These are phyloP conservation scores for Aureobasidium sp. DNA, from an alignment of 2,329 filamentous ascomycete genomes.

Conservation along the genomic window DNA sequence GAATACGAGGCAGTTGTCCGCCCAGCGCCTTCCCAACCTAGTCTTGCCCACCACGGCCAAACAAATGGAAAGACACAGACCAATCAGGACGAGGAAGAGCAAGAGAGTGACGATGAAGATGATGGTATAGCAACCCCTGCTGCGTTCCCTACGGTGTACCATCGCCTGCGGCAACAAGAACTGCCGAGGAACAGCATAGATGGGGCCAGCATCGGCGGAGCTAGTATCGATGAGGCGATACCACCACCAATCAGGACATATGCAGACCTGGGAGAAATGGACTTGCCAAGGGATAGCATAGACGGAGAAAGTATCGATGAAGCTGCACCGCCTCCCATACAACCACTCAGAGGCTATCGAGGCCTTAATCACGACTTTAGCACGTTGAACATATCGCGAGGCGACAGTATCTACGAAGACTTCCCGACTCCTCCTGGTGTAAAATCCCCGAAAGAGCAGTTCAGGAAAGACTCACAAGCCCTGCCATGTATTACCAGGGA, in stretches of 20 bases:
- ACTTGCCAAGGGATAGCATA: background rate
- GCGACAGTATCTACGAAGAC: constrained; percentile 8
- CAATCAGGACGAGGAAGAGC: too few relatives aligned
- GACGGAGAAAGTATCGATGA: constrained; percentile 2
- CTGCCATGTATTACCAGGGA: background rate
- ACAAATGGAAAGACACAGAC: background rate
- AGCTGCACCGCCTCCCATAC: background rate
- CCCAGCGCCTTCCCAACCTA: background rate
- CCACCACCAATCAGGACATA: constrained; percentile 5
- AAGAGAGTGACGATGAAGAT: background rate
- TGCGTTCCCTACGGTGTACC: background rate
- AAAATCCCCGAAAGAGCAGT: background rate
- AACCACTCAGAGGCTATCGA: background rate
- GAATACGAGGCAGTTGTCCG: background rate
- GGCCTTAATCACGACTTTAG: constrained; percentile 1
- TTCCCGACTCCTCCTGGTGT: background rate
- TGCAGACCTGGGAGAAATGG: background rate
- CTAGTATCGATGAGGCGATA: constrained; percentile 5
- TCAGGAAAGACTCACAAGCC: constrained; percentile 8
- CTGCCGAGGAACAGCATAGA: background rate
- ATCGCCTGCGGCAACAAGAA: background rate
- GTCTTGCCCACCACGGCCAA: background rate
- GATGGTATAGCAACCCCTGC: background rate
- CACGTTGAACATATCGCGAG: background rate
- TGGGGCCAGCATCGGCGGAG: constrained; percentile 2